Evolutionary conservation across 116 monocot genomes (phyloP).

Genomic region (Posidonia oceanica): DNA sequence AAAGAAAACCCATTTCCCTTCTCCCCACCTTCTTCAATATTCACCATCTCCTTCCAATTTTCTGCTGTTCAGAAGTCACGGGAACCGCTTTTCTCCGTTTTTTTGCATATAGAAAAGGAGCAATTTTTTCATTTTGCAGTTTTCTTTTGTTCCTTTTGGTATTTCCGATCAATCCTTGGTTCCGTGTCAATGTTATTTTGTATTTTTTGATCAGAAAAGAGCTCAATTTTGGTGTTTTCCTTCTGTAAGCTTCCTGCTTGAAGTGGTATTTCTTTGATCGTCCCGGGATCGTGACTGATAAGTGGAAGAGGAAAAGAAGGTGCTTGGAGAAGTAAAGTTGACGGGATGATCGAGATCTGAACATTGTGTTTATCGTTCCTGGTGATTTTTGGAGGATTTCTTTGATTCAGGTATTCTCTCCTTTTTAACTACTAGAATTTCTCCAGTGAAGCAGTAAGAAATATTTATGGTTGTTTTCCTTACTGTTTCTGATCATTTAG

Average conservation of each 20-base stretch:
- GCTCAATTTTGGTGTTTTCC: not conserved
- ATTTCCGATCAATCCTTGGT: not conserved
- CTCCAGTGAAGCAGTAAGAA: too few relatives aligned
- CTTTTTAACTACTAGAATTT: not conserved
- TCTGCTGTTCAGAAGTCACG: not conserved
- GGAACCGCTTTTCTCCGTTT: not conserved
- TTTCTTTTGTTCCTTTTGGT: not conserved
- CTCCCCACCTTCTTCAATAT: not conserved
- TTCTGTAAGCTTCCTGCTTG: not conserved
- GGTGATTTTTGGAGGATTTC: slow-evolving; percentile 1
- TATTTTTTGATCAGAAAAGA: not conserved
- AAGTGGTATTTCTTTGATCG: not conserved
- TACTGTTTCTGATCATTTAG: too few relatives aligned
- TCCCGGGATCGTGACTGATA: not conserved
- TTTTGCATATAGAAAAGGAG: not conserved
- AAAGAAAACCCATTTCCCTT: slow-evolving; percentile 1
- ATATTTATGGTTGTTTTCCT: too few relatives aligned
- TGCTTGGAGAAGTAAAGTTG: not conserved
- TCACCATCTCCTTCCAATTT: not conserved
- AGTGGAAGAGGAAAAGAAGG: slow-evolving; percentile 1
- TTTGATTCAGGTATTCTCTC: slow-evolving; percentile 6
- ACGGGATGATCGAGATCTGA: too few relatives aligned
- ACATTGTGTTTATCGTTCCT: not conserved
- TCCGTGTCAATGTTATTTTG: not conserved
- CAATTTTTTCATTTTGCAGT: not conserved